Conservation (phyloP, 805 yeast genomes). For the Candida rishiriensis region DNA sequence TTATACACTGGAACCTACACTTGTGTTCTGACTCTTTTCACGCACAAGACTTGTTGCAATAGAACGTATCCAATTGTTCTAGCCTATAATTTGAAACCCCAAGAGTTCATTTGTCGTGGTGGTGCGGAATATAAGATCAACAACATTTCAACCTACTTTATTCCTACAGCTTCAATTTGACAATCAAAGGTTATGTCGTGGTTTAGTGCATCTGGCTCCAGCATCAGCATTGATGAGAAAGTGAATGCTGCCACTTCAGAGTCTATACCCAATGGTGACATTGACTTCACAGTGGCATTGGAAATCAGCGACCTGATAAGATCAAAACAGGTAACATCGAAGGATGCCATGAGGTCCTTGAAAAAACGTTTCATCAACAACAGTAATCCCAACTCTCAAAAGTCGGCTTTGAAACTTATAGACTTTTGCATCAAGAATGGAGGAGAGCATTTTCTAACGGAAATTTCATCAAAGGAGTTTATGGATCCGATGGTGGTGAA, state of each 20-base stretch:
- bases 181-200: too few species aligned
- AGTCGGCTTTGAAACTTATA: conserved; percentile 67
- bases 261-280: conserved; percentile 87
- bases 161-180: too few species aligned
- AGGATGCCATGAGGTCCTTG: conserved; percentile 79
- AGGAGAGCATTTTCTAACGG: conserved; percentile 78
- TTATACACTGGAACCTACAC: too few species aligned
- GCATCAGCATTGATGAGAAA: conserved; percentile 50
- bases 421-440: conserved; percentile 92
- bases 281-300: conserved; percentile 64
- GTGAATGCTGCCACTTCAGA: conserved; percentile 81
- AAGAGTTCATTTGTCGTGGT: too few species aligned
- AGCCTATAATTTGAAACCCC: too few species aligned
- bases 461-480: conserved; percentile 79
- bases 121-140: too few species aligned
- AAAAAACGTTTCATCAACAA: conserved; percentile 61
- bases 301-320: conserved; percentile 87
- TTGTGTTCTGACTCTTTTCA: too few species aligned
- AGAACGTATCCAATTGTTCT: too few species aligned
- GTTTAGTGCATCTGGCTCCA: conserved; percentile 36
- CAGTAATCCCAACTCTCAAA: conserved; percentile 75
- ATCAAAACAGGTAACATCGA: conserved; percentile 71
- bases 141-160: too few species aligned
- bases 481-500: conserved; percentile 67
- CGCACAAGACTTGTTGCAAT: too few species aligned